These are phyloP conservation scores for Suillus spraguei DNA, from an alignment of 768 basidiomycete genomes.

Conservation along the genomic window DNA sequence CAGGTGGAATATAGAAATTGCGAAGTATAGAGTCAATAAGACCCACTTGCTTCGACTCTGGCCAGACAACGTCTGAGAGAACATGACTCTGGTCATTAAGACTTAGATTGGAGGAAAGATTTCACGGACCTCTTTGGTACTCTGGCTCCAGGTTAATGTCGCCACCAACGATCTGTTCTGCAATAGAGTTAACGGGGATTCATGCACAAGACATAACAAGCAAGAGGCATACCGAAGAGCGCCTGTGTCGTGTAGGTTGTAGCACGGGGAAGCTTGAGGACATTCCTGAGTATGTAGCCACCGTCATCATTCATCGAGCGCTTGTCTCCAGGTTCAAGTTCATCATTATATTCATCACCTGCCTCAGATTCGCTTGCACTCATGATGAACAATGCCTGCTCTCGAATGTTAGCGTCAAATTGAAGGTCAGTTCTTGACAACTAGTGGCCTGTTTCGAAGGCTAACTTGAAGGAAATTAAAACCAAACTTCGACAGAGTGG, in stretches of 20 bases:
- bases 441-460: not conserved
- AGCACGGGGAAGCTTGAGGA: slow-evolving; percentile 55
- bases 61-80: slow-evolving; percentile 73
- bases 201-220: not conserved
- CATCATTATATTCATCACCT: slow-evolving; percentile 22
- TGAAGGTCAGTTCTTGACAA: not conserved
- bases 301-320: slow-evolving; percentile 11
- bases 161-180: slow-evolving; percentile 64
- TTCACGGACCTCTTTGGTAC: slow-evolving; percentile 66
- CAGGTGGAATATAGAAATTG: slow-evolving; percentile 79
- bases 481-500: not conserved
- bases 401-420: not conserved
- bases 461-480: not conserved
- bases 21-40: slow-evolving; percentile 79
- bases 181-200: slow-evolving; percentile 5
- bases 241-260: slow-evolving; percentile 68
- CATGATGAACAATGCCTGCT: slow-evolving; percentile 7
- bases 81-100: not conserved
- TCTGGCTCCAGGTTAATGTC: slow-evolving; percentile 77
- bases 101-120: not conserved
- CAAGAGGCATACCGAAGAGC: slow-evolving; percentile 47
- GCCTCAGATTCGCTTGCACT: slow-evolving; percentile 27
- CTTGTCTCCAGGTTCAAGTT: slow-evolving; percentile 9
- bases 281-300: slow-evolving; percentile 41
- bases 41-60: slow-evolving; percentile 70